phyloP scores from a whole-genome alignment of 208 protist species.

The Entamoeba moshkovskii region DNA sequence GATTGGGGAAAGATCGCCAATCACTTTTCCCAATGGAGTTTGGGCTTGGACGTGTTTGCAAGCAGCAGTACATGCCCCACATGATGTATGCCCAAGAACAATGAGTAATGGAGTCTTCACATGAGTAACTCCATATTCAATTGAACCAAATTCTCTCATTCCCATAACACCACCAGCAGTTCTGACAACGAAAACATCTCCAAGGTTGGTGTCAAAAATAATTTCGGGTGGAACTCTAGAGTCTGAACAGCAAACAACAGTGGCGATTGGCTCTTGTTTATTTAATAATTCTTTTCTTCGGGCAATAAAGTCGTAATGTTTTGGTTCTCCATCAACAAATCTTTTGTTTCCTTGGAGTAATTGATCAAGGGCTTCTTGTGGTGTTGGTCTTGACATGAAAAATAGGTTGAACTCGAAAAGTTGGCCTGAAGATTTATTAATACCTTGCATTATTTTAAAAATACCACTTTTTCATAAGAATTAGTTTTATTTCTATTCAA shows the following conservation, averaged over 20 bases:
- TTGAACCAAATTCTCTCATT: background rate
- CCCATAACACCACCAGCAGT: background rate
- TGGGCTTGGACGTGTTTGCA: background rate
- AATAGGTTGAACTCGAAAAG: too few relatives aligned
- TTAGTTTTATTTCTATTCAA: too few relatives aligned
- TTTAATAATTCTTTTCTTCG: background rate
- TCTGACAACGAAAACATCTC: background rate
- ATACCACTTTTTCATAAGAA: too few relatives aligned
- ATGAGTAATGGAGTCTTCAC: background rate
- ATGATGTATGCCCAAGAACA: background rate
- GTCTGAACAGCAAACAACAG: background rate
- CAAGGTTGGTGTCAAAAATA: background rate
- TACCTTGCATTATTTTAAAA: too few relatives aligned
- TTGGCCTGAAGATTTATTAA: too few relatives aligned
- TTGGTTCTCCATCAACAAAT: background rate
- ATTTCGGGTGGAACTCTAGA: background rate
- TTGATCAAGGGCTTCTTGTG: background rate
- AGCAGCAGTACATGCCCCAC: background rate
- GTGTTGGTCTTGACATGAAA: background rate
- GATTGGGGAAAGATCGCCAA: background rate
- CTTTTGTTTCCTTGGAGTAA: background rate
- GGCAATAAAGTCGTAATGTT: background rate
- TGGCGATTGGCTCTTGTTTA: background rate
- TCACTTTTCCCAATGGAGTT: background rate
- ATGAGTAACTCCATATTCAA: background rate